Evolutionary conservation across 75 land plant species (phyloP), one percentile per base, ranked within the genome.

Genomic region (Isoetes taiwanensis): DNA sequence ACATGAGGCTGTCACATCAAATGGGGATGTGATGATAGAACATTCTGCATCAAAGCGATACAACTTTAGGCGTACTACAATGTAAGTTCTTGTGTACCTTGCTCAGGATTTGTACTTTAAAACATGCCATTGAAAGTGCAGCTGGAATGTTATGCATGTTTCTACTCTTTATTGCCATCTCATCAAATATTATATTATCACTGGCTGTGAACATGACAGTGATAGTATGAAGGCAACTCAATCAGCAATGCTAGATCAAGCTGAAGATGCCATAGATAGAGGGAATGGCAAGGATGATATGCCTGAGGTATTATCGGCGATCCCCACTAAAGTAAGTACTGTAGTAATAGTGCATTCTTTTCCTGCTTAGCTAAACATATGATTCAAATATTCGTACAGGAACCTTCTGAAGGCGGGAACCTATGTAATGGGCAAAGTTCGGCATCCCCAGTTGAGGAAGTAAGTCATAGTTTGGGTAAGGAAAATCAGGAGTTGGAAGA

Each of bases 41-140:
- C 57, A 71, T 19, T 71, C 80, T 21, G 83, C 68, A 24, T 69
- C 43, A 30, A 71, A 59, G 43, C 81, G 93, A 24, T 90, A 90
- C 64, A 86, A 90, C 46, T 72, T 90, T 37, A 80, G 93, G 65
- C 76, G 74, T 33, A 74, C 74, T 9, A 90, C 82, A 48, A 72
- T 74, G 96, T 89, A 66, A 84, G 96, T 67, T n/a, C n/a, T n/a
- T n/a, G n/a, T 41, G 16, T 5, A 4, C 3, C 30, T 62, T 28
- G 19, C 54, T 27, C 57, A 3, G 40, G 25, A 1, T 20, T 38
- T 8, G 27, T n/a, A 21, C 24, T n/a, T 20, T 20, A 16, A 14
- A 3, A 12, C 56, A 42, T 10, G 12, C 57, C 2, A 40, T 2
- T 34, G 40, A 3, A 21, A 17, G 12, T 23, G 4, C 52, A 34